Base-by-base conservation (phyloP, 176 grass and related monocot genomes). In the sorghum (Sorghum bicolor) region DNA sequence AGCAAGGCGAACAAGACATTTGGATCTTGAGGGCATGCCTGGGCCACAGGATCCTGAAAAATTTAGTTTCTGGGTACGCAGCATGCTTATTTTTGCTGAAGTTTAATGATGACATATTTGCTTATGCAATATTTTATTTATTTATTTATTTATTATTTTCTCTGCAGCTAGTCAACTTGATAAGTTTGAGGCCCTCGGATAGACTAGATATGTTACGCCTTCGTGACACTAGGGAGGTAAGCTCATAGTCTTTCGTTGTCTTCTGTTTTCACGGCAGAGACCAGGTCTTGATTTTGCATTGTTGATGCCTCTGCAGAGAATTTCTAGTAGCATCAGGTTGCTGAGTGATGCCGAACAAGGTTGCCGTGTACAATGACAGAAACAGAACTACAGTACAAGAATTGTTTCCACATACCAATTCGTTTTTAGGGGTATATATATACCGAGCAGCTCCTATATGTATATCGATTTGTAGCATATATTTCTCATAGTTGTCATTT, bases 51-150 rank as follows among this genome's bases (percentile, higher is more conserved):
- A 99, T 86, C 87, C 91, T 83, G 93, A 99, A 89, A 93, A 88
- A 43, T 92, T 99, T 65, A 99, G 97, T 85, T 99, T 99, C 85
- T 99, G 97, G 91, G 93, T 99, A 94, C 25, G 53, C 75, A 4
- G 24, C 38, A 65, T 65, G 48, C 47, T 24, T 15, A 7, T 25
- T 26, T 87, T 72, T 78, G n/a, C 50, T 83, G 30, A 75, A 64
- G 34, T 76, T 5, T 74, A 79, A 78, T 12, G 22, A 38, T 39
- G 17, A 50, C 47, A 52, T 55, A 79, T 57, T 8, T 76, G 22
- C 74, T 37, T 14, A 15, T 68, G 34, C 20, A 70, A 26, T 17
- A 52, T 28, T 74, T 78, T 32, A 66, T 40, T 32, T 32, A 2
- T 41, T 78, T 32, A 55, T 19, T 71, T 7, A 45, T 10, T 86